These are phyloP conservation scores for Lyophyllum atratum DNA, from an alignment of 768 basidiomycete species.

Conservation along the genomic window DNA sequence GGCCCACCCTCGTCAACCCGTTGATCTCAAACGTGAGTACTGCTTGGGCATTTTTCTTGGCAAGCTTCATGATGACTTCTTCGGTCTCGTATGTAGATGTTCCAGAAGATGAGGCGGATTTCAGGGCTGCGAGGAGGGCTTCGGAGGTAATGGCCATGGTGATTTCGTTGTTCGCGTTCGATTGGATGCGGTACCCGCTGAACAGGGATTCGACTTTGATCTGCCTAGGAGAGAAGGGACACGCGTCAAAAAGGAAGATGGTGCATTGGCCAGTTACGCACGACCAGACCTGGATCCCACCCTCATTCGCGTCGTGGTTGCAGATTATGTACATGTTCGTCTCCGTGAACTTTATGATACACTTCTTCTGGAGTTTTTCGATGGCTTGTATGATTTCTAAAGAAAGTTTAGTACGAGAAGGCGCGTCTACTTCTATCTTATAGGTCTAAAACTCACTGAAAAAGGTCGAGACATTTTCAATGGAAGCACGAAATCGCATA, in stretches of 20 bases:
- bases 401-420: background rate
- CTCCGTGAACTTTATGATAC: constrained; percentile 78
- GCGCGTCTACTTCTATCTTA: background rate
- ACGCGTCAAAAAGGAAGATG: background rate
- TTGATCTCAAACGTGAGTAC: constrained; percentile 77
- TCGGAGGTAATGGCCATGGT: constrained; percentile 73
- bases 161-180: constrained; percentile 82
- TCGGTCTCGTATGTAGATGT: constrained; percentile 50
- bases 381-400: constrained; percentile 79
- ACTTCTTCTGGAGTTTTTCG: constrained; percentile 83
- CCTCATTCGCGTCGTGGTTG: constrained; percentile 76
- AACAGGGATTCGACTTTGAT: constrained; percentile 72
- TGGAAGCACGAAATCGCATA: constrained; percentile 66
- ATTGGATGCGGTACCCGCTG: constrained; percentile 81
- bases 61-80: constrained; percentile 79
- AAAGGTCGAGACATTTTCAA: constrained; percentile 61
- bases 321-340: constrained; percentile 82
- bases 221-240: constrained; percentile 37
- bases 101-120: constrained; percentile 56
- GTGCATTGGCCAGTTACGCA: constrained; percentile 18
- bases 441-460: constrained; percentile 37
- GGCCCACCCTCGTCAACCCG: constrained; percentile 63
- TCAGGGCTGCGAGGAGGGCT: constrained; percentile 73
- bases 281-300: constrained; percentile 87
- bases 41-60: constrained; percentile 83